Conservation (phyloP, 2,329 filamentous ascomycete species). For the Dactylellina cionopaga region DNA sequence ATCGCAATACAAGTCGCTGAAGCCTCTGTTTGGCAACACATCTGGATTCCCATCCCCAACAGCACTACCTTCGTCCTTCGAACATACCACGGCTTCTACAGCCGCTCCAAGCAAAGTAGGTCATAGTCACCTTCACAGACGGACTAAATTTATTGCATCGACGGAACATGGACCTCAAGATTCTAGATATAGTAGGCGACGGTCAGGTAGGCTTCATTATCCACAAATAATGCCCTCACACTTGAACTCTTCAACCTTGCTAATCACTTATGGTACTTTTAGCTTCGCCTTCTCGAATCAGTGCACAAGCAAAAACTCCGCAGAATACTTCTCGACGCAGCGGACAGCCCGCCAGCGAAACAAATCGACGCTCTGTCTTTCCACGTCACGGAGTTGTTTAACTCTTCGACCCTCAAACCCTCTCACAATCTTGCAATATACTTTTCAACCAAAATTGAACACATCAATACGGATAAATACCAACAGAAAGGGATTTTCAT, state of each 20-base stretch:
- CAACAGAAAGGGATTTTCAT: conserved; percentile 78
- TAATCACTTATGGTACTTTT: conserved; percentile 56
- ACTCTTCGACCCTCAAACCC: conserved; percentile 79
- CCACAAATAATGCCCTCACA: background rate
- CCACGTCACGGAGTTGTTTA: conserved; percentile 88
- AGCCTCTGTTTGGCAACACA: conserved; percentile 50
- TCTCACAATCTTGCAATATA: conserved; percentile 82
- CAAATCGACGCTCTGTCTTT: conserved; percentile 79
- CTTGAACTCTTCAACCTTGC: background rate
- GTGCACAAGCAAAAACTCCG: conserved; percentile 80
- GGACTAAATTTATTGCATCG: conserved; percentile 47
- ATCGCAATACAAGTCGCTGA: conserved; percentile 51
- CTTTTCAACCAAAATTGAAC: conserved; percentile 93
- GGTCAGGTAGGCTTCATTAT: conserved; percentile 66
- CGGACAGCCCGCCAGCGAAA: conserved; percentile 79
- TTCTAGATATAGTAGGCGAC: conserved; percentile 67
- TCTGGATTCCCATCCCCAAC: conserved; percentile 13
- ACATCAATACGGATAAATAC: conserved; percentile 89
- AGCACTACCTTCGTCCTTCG: conserved; percentile 24
- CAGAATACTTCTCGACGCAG: conserved; percentile 82
- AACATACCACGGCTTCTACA: conserved; percentile 19
- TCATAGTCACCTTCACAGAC: conserved; percentile 19
- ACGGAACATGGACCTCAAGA: conserved; percentile 55
- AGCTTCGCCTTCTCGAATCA: conserved; percentile 86
- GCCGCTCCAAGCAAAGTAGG: background rate